Base-by-base conservation (phyloP, 352 stramenopile species). In the Phytophthora crassamura region DNA sequence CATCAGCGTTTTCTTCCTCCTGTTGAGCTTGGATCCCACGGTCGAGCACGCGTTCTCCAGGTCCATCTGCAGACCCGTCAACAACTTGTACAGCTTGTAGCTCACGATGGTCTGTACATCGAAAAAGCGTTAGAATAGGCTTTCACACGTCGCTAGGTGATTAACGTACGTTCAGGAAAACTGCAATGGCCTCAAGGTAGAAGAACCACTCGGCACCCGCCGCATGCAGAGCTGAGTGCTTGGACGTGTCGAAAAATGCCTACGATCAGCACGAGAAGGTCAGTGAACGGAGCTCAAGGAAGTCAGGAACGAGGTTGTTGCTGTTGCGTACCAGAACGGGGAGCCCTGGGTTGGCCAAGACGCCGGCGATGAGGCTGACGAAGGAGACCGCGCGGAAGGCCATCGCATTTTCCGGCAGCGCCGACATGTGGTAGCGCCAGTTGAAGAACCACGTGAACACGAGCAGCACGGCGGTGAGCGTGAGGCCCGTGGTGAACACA, bases 131-230 rank as follows among this genome's bases (percentile, higher is more conserved):
- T 38, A 67, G 39, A 55, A 25, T 25, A 25, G 22, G 22, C 22
- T 2, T 25, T 25, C 22, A 25, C 22, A 3, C 22, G 22, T 25
- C 22, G 10, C 15, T 14, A 33, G 36, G 2, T 32, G 9, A 28
- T 42, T 38, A 12, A 64, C 74, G 46, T 73, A 88, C 80, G 55
- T 89, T 87, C 7, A 75, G 50, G 34, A 86, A 49, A 33, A 84
- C 60, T 15, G 80, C 80, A 8, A 85, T 65, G 6, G 80, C 71
- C 25, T 87, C 74, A 49, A 84, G 63, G 54, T 75, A 75, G 48
- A 89, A 89, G 63, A 89, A 89, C 67, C 75, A 86, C 56, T 81
- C 71, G n/a, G 80, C 80, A 15, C 73, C 72, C 9, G 65, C 61
- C 58, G 72, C 59, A 48, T 89, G 80, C 30, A 81, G 64, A 3